These are phyloP conservation scores for Aotearoamyces nothofagi DNA, from an alignment of 2,329 filamentous ascomycete genomes.

Conservation along the genomic window DNA sequence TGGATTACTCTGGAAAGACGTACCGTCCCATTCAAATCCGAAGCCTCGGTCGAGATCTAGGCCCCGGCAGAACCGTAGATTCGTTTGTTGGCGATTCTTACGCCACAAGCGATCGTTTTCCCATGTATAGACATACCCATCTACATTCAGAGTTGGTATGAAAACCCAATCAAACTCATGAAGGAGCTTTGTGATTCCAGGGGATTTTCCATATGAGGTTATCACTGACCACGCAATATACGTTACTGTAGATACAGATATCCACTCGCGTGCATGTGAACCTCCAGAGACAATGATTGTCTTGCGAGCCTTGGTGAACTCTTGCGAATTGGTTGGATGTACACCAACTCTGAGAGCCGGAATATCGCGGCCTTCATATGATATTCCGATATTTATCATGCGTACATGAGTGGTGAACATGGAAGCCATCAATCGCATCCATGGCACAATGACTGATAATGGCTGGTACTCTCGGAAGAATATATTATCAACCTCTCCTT, in stretches of 20 bases:
- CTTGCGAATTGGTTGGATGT: constrained; percentile 29
- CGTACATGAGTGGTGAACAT: constrained; percentile 76
- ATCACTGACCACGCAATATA: constrained; percentile 84
- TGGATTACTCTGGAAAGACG: constrained; percentile 53
- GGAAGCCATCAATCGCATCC: constrained; percentile 80
- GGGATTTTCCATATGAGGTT: constrained; percentile 62
- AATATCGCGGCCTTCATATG: constrained; percentile 79
- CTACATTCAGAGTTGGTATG: constrained; percentile 79
- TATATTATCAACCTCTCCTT: constrained; percentile 43
- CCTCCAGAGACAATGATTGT: constrained; percentile 75
- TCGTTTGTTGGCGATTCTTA: constrained; percentile 80
- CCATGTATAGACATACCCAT: constrained; percentile 93
- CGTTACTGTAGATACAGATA: constrained; percentile 79
- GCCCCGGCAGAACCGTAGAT: constrained; percentile 68
- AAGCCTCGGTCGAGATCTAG: constrained; percentile 83
- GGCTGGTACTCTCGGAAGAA: constrained; percentile 94
- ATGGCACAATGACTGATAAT: constrained; percentile 59
- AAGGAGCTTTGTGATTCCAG: constrained; percentile 59
- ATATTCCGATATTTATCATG: constrained; percentile 64
- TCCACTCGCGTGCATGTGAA: constrained; percentile 93
- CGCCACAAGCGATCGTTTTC: constrained; percentile 84
- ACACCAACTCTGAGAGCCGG: constrained; percentile 64
- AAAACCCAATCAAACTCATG: constrained; percentile 79
- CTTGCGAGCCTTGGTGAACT: constrained; percentile 38
- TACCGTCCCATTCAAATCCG: constrained; percentile 68